These are phyloP conservation scores for Cordyceps cateniannulata DNA, from an alignment of 2,329 filamentous ascomycete genomes.

Conservation along the genomic window DNA sequence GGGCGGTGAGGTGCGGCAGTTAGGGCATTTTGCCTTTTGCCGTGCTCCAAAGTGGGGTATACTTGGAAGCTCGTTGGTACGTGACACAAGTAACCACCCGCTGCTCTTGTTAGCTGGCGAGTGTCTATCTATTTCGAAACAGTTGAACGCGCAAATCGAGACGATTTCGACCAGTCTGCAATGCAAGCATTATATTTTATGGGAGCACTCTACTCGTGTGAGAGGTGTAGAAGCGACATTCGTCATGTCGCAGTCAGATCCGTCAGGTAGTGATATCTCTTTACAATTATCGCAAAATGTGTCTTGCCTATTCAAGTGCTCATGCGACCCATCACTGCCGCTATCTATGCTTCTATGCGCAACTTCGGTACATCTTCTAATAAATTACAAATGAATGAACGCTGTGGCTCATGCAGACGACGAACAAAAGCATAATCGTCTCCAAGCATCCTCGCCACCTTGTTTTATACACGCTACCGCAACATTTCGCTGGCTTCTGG, in stretches of 20 bases:
- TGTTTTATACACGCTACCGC: conserved; percentile 8
- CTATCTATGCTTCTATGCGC: conserved; percentile 6
- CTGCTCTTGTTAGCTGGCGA: background rate
- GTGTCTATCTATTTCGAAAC: no score
- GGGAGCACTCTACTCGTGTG: no score
- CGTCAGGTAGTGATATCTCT: background rate
- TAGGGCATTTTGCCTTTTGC: conserved; percentile 29
- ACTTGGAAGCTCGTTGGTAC: no score
- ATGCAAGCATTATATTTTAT: no score
- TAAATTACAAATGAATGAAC: conserved; percentile 2
- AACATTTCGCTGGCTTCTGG: conserved; percentile 28
- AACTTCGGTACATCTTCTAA: background rate
- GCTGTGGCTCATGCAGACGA: background rate
- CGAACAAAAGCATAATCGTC: background rate
- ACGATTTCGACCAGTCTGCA: no score
- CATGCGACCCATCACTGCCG: conserved; percentile 1
- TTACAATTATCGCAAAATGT: background rate
- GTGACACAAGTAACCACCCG: background rate
- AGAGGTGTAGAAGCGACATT: no score
- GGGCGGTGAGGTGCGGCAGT: conserved; percentile 40
- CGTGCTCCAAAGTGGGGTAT: background rate
- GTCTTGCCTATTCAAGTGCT: conserved; percentile 3
- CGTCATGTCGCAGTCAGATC: background rate
- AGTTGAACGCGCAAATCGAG: no score
- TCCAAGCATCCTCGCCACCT: background rate